phyloP scores from a whole-genome alignment of 1,139 yeast species.

The Groenewaldozyma auringiensis region DNA sequence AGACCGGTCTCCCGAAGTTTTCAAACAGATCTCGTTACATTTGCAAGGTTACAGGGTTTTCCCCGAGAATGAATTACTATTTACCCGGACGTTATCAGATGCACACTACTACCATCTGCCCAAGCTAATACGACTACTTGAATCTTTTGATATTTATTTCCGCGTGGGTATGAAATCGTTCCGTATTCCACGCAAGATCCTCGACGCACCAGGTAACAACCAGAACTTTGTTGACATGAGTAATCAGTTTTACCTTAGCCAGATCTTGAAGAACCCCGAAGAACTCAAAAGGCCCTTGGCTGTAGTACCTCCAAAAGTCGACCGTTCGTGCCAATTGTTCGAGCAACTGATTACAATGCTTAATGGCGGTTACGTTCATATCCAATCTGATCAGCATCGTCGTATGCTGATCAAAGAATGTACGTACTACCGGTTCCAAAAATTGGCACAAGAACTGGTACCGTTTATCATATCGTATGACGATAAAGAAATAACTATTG shows the following conservation, averaged over 20 bases:
- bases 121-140: conserved; percentile 44
- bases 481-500: conserved; percentile 31
- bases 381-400: conserved; percentile 49
- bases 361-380: conserved; percentile 44
- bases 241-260: conserved; percentile 15
- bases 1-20: conserved; percentile 69
- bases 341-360: conserved; percentile 50
- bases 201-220: conserved; percentile 53
- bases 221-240: conserved; percentile 58
- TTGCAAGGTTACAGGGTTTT: conserved; percentile 60
- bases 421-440: conserved; percentile 65
- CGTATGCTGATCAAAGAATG: conserved; percentile 57
- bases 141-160: conserved; percentile 50
- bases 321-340: conserved; percentile 51
- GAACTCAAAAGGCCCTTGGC: conserved; percentile 71
- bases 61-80: conserved; percentile 52
- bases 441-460: conserved; percentile 64
- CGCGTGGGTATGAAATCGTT: conserved; percentile 56
- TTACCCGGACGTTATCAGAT: conserved; percentile 59
- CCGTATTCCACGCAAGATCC: conserved; percentile 48
- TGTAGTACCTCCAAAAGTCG: conserved; percentile 47
- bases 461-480: conserved; percentile 43
- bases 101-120: conserved; percentile 64
- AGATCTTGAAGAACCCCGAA: background rate
- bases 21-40: conserved; percentile 59